Evolutionary conservation across 257 asterid species (phyloP).

Genomic region (Nicotiana knightiana): DNA sequence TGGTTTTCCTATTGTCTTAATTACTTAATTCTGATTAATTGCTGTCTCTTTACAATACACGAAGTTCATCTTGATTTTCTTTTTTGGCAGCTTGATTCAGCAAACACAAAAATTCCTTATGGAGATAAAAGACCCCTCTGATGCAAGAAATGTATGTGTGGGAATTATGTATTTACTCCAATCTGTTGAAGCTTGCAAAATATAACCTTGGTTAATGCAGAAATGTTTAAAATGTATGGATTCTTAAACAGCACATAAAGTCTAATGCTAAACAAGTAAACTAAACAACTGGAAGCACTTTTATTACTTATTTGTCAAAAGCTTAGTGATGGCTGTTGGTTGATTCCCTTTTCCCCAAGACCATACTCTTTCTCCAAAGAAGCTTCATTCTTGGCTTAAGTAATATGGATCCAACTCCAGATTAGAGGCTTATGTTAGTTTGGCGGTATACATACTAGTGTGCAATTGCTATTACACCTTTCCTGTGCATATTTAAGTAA

Average conservation of each 20-base stretch:
- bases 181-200: background rate
- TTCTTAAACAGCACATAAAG: background rate
- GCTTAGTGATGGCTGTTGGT: background rate
- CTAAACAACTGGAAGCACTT: slow-evolving; percentile 19
- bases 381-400: background rate
- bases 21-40: background rate
- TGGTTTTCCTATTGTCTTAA: background rate
- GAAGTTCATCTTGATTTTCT: background rate
- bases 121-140: slow-evolving; percentile 73
- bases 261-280: background rate
- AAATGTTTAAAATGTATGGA: background rate
- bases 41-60: background rate
- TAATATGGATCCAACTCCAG: background rate
- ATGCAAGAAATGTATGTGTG: slow-evolving; percentile 57
- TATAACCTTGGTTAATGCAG: background rate
- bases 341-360: background rate
- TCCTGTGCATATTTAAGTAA: background rate
- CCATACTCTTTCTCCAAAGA: background rate
- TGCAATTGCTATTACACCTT: background rate
- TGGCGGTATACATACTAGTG: background rate
- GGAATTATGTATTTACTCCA: background rate
- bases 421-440: background rate
- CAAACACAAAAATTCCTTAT: slow-evolving; percentile 72
- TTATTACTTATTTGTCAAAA: slow-evolving; percentile 11
- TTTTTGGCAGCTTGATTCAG: slow-evolving; percentile 71